These are phyloP conservation scores for Lycium ferocissimum DNA, from an alignment of 257 asterid genomes.

Conservation along the genomic window DNA sequence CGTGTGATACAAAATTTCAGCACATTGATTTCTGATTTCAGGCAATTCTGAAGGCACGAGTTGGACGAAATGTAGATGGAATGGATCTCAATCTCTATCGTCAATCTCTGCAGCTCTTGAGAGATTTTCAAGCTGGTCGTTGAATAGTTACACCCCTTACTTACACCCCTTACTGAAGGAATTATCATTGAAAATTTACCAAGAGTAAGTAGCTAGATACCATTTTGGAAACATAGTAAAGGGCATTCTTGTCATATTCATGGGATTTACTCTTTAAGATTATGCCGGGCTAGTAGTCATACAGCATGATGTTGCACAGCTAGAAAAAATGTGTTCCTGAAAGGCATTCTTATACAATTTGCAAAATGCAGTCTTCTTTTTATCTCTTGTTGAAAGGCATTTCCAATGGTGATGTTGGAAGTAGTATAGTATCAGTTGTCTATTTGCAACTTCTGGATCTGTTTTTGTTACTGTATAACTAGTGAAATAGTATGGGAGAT, in stretches of 20 bases:
- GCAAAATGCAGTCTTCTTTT: not conserved
- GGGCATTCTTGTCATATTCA: not conserved
- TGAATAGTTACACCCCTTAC: constrained; percentile 40
- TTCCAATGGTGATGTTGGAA: not conserved
- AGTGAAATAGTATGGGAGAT: not conserved
- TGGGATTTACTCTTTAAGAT: no score
- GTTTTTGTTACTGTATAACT: not conserved
- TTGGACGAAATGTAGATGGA: constrained; percentile 94
- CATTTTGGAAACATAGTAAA: not conserved
- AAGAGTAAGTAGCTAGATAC: not conserved
- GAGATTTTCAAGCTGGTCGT: constrained; percentile 70
- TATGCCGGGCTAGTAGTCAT: not conserved
- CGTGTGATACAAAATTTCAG: not conserved
- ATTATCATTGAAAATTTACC: not conserved
- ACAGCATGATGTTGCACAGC: not conserved
- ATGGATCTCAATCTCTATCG: constrained; percentile 85
- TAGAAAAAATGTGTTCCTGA: not conserved
- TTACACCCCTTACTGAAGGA: constrained; percentile 36
- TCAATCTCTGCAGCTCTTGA: constrained; percentile 76
- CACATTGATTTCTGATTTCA: constrained; percentile 40
- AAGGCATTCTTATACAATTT: not conserved
- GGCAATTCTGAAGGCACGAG: constrained; percentile 86
- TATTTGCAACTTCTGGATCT: not conserved
- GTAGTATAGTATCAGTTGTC: not conserved
- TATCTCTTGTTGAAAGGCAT: not conserved